Evolutionary conservation across 1,139 yeast genomes (phyloP), one percentile per base, ranked within the genome.

Genomic region (Yamadazyma mexicana): DNA sequence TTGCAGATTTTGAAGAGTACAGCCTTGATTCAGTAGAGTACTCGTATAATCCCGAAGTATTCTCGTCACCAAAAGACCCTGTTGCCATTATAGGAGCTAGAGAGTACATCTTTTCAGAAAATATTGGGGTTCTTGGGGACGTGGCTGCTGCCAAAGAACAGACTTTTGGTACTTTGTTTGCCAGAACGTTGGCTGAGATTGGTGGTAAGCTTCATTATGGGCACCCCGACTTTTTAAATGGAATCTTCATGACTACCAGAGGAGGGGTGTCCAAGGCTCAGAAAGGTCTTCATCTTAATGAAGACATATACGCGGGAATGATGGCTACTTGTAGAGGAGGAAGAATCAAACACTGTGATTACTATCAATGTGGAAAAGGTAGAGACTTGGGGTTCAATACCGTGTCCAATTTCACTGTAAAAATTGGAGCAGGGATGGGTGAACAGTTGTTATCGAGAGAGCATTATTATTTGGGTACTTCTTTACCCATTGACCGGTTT

Each of bases 381-480:
- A 68, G 96, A 46, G 96, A 88, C 61, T 66, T 88, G 29, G 96
- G 96, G 0, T 88, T 88, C 59, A 83, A 86, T 0, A 84, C 96
- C 0, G 86, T 88, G 37, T 66, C 87, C 45, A 87, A 87, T 52
- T 88, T 88, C 57, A 87, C 95, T 0, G 81, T 92, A 0, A 88
- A 88, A 55, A 87, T 88, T 53, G 96, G 96, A 0, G 91, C 95
- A 31, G 96, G 96, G 1, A 88, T 88, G 96, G 96, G 96, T 0
- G 96, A 88, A 54, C 96, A 88, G 52, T 73, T 87, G 56, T 62
- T 88, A 12, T 87, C 95, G 4, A 66, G 96, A 47, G 96, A 88
- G 53, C 87, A 88, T 54, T 87, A 78, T 55, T 85, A 85, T 55
- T 64, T 88, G 46, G 95, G 96, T 0, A 83, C 92, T 0, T 81